These are phyloP conservation scores for Paramecium caudatum DNA, from an alignment of 73 alveolate genomes.

Conservation along the genomic window DNA sequence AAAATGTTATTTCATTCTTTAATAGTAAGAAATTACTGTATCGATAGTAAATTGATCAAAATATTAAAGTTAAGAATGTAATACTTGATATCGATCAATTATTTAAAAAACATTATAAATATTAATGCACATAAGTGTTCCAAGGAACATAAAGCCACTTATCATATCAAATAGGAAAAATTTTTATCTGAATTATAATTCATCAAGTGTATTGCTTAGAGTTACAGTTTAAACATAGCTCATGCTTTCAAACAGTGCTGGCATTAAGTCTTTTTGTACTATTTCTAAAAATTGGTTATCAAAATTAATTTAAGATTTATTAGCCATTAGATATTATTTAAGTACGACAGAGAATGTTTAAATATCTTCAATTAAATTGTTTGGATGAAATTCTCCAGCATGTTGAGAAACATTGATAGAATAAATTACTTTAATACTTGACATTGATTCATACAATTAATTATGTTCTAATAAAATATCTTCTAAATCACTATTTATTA, in stretches of 20 bases:
- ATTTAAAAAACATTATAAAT: constrained; percentile 8
- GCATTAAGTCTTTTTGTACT: not conserved
- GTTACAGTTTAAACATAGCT: not conserved
- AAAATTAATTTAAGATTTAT: not conserved
- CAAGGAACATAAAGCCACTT: constrained; percentile 15
- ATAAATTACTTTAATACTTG: not conserved
- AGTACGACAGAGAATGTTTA: not conserved
- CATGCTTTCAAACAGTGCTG: not conserved
- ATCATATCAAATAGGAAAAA: constrained; percentile 29
- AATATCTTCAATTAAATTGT: not conserved
- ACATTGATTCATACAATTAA: not conserved
- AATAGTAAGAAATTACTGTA: not conserved
- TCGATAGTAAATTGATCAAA: constrained; percentile 9
- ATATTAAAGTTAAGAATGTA: not conserved
- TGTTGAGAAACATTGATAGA: not conserved
- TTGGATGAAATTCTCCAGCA: not conserved
- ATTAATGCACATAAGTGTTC: not conserved
- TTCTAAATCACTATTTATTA: too few species aligned
- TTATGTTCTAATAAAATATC: too few species aligned
- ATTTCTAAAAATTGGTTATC: not conserved
- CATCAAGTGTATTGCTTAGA: not conserved
- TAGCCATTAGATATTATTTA: not conserved
- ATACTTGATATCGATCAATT: not conserved
- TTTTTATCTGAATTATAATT: not conserved
- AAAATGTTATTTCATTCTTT: not conserved